These are phyloP conservation scores for Thalassiosira profunda DNA, from an alignment of 108 stramenopile genomes.

Conservation along the genomic window DNA sequence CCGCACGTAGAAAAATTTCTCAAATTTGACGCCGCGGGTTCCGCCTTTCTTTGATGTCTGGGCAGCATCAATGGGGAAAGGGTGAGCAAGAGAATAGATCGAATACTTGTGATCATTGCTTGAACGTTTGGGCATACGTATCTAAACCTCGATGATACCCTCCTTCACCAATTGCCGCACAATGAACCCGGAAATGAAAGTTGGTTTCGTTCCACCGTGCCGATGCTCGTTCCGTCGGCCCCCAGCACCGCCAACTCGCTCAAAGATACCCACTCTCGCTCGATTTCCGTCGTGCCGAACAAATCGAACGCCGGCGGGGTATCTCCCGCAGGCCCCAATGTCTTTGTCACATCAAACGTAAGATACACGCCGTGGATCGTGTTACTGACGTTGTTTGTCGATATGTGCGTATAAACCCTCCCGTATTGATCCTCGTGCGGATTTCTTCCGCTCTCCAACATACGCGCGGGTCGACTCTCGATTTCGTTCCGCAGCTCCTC, in stretches of 20 bases:
- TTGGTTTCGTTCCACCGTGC: slow-evolving; percentile 29
- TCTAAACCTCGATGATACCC: slow-evolving; percentile 19
- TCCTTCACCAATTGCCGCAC: slow-evolving; percentile 40
- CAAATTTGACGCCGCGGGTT: too few relatives aligned
- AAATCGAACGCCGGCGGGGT: slow-evolving; percentile 30
- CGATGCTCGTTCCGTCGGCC: neutral
- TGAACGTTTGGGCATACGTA: neutral
- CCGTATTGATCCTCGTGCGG: slow-evolving; percentile 32
- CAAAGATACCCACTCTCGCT: slow-evolving; percentile 26
- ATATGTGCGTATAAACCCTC: slow-evolving; percentile 42
- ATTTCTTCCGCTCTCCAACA: slow-evolving; percentile 33
- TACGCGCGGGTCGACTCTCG: slow-evolving; percentile 18
- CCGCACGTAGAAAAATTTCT: too few relatives aligned
- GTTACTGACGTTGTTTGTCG: slow-evolving; percentile 43
- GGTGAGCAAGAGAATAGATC: too few relatives aligned
- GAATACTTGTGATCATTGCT: neutral
- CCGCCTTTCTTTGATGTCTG: too few relatives aligned
- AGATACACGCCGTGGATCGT: slow-evolving; percentile 47
- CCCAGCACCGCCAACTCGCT: slow-evolving; percentile 15
- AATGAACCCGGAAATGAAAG: slow-evolving; percentile 44
- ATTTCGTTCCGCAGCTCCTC: slow-evolving; percentile 24
- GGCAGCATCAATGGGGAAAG: too few relatives aligned
- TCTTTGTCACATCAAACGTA: slow-evolving; percentile 24
- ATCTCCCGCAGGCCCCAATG: slow-evolving; percentile 4
- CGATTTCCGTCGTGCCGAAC: slow-evolving; percentile 20